Base-by-base conservation (phyloP, 2,329 filamentous ascomycete species). In the Ambrosiella xylebori region DNA sequence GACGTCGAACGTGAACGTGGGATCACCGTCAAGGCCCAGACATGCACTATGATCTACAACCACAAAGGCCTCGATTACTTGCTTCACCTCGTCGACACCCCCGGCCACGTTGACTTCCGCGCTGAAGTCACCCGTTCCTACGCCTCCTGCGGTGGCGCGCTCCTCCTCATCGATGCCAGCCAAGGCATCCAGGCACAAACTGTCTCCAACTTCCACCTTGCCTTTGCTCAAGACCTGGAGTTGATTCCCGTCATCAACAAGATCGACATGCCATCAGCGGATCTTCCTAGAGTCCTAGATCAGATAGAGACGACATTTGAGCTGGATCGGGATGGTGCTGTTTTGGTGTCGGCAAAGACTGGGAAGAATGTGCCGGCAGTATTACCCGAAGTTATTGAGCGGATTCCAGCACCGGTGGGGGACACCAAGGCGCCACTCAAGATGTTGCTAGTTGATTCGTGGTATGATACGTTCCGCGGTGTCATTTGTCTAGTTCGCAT, bases 11-110 rank as follows among this genome's bases (percentile, higher is more conserved):
- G 93, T 56, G 89, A 97, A 71, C 81, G 93, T 44, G 93, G 93
- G 61, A 98, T 98, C 68, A 98, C 93, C 0, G 93, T 98, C 69
- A 98, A 98, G 74, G 93, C 93, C 58, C 93, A 98, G 74, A 97
- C 93, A 59, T 97, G 93, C 71, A 93, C 85, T 58, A 98, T 98
- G 93, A 79, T 98, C 56, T 95, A 96, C 74, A 88, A 95, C 71
- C 74, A 85, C 15, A 54, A 58, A 35, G 90, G 86, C 13, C 74
- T 85, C 38, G 93, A 98, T 69, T 97, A 97, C 68, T 77, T 98
- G 59, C 76, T 98, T 37, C 93, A 98, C 70, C 77, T 98, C 36
- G 90, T 98, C 59, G 93, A 98, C 69, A 98, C 93, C 0, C 93
- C 93, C 0, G 93, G 93, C 36, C 93, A 98, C 72, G 93, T 98